phyloP scores from a whole-genome alignment of 495 filamentous ascomycete genomes.

The Letharia lupina region DNA sequence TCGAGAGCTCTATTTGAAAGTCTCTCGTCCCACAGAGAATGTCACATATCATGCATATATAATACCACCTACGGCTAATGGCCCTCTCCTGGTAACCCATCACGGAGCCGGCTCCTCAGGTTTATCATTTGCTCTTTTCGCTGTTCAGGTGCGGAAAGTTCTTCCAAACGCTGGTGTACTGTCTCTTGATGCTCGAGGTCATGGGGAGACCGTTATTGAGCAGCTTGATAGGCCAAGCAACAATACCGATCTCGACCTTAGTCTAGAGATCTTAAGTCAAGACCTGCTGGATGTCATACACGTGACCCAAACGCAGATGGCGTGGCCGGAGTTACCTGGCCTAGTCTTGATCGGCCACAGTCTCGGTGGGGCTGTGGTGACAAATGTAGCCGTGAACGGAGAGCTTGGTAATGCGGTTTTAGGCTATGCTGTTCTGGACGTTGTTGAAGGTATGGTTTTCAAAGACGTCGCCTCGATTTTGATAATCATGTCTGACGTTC shows the following conservation, averaged over 20 bases:
- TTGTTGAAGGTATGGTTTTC: slow-evolving; percentile 65
- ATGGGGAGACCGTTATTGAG: slow-evolving; percentile 60
- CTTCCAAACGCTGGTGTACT: slow-evolving; percentile 78
- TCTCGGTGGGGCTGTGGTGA: slow-evolving; percentile 90
- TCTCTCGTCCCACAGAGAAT: slow-evolving; percentile 32
- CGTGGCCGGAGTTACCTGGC: slow-evolving; percentile 64
- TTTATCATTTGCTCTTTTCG: slow-evolving; percentile 76
- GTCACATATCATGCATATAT: slow-evolving; percentile 81
- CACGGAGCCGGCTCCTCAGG: slow-evolving; percentile 87
- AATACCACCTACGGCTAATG: slow-evolving; percentile 46
- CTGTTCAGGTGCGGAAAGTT: slow-evolving; percentile 63
- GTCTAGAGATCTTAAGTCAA: slow-evolving; percentile 56
- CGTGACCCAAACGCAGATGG: slow-evolving; percentile 53
- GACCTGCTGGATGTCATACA: slow-evolving; percentile 66
- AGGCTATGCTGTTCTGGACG: slow-evolving; percentile 87
- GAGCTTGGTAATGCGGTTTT: slow-evolving; percentile 59
- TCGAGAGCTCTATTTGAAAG: slow-evolving; percentile 67
- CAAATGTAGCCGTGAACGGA: slow-evolving; percentile 63
- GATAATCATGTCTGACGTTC: neutral
- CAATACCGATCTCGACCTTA: slow-evolving; percentile 47
- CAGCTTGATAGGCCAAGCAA: slow-evolving; percentile 22
- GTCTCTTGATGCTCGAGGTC: slow-evolving; percentile 75
- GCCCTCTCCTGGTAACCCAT: slow-evolving; percentile 80
- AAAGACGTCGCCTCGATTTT: neutral
- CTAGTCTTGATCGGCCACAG: slow-evolving; percentile 88